Evolutionary conservation across 768 basidiomycete genomes (phyloP).

Genomic region (Pisolithus microcarpus): DNA sequence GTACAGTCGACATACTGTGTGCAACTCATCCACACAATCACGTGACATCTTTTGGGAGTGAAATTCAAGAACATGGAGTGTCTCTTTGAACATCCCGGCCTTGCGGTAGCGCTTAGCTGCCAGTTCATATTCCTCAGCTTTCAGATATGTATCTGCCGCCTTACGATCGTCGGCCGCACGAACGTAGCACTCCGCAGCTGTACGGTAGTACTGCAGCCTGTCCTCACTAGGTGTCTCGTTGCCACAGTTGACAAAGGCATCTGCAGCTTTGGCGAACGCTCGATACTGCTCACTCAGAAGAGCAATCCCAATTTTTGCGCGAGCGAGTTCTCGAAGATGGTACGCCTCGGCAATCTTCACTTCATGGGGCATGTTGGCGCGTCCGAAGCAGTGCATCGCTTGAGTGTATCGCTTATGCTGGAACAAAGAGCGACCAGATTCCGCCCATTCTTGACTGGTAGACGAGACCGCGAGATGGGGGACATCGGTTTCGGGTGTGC

Average conservation of each 20-base stretch:
- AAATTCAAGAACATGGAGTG: conserved; percentile 36
- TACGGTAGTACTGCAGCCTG: conserved; percentile 31
- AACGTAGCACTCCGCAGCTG: conserved; percentile 43
- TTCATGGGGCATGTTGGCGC: conserved; percentile 38
- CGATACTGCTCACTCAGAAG: conserved; percentile 17
- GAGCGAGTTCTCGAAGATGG: conserved; percentile 46
- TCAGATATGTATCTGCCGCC: conserved; percentile 41
- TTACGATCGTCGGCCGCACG: conserved; percentile 29
- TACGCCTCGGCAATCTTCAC: conserved; percentile 45
- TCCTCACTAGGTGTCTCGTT: conserved; percentile 24
- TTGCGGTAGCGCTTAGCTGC: conserved; percentile 46
- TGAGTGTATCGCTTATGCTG: conserved; percentile 37
- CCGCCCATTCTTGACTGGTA: conserved; percentile 39
- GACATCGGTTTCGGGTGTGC: conserved; percentile 40
- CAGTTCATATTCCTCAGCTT: conserved; percentile 35
- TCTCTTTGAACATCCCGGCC: conserved; percentile 45
- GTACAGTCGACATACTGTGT: conserved; percentile 37
- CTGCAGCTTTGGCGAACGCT: conserved; percentile 41
- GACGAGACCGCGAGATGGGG: conserved; percentile 52
- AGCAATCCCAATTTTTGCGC: conserved; percentile 23
- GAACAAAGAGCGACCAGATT: conserved; percentile 35
- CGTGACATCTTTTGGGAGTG: conserved; percentile 27
- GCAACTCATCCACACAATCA: conserved; percentile 31
- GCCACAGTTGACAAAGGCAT: conserved; percentile 42
- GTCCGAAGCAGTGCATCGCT: conserved; percentile 47